Conservation (phyloP, 192 early-diverging fungal genomes). For the Coemansia sp. region DNA sequence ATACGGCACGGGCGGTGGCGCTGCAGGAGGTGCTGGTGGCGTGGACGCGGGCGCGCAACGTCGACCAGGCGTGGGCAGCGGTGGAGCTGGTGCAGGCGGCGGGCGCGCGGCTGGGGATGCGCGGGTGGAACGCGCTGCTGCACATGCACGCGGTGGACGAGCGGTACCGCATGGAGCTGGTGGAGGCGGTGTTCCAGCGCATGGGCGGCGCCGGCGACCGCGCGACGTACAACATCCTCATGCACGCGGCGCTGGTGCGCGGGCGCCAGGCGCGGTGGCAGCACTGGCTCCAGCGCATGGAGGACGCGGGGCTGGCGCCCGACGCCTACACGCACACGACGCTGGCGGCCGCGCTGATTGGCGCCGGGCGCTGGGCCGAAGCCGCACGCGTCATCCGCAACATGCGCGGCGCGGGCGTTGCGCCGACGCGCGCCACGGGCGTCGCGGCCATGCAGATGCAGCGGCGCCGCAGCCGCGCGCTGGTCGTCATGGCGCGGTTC, state of each 20-base stretch:
- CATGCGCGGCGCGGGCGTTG: slow-evolving; percentile 14
- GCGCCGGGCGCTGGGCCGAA: slow-evolving; percentile 31
- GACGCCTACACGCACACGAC: slow-evolving; percentile 17
- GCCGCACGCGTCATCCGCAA: slow-evolving; percentile 18
- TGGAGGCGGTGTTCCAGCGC: slow-evolving; percentile 23
- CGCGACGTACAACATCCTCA: slow-evolving; percentile 39
- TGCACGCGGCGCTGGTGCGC: slow-evolving; percentile 39
- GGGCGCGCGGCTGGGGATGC: slow-evolving; percentile 19
- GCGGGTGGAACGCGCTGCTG: slow-evolving; percentile 41
- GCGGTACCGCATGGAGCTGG: slow-evolving; percentile 33
- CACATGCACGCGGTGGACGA: slow-evolving; percentile 37
- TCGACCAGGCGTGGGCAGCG: slow-evolving; percentile 23
- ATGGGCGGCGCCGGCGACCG: slow-evolving; percentile 22
- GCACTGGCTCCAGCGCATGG: slow-evolving; percentile 28
- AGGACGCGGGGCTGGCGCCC: slow-evolving; percentile 12
- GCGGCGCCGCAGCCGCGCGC: slow-evolving; percentile 8
- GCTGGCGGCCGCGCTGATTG: slow-evolving; percentile 23
- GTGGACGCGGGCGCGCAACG: slow-evolving; percentile 24
- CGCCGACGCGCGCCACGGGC: slow-evolving; percentile 5
- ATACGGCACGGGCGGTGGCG: neutral
- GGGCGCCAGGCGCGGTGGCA: slow-evolving; percentile 22
- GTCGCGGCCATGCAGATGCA: slow-evolving; percentile 19
- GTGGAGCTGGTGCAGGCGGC: slow-evolving; percentile 13
- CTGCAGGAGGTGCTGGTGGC: slow-evolving; percentile 20
- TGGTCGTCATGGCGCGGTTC: slow-evolving; percentile 21